Base-by-base conservation (phyloP, 306 rosid species). In the Parietaria judaica region DNA sequence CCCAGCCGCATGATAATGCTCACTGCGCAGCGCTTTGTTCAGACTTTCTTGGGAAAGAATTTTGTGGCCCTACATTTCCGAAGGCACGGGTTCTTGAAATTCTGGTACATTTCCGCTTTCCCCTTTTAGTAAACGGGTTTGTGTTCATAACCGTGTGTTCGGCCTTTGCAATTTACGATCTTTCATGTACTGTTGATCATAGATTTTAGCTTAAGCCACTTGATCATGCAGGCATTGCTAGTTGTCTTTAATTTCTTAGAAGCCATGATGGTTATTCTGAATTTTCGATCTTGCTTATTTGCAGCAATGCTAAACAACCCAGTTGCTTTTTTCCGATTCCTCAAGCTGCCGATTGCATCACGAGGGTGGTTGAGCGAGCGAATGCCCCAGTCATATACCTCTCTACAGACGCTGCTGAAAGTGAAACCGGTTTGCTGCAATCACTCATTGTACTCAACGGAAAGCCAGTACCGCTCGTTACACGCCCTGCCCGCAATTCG, bases 321-420 rank as follows among this genome's bases (percentile, higher is more conserved):
- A 88, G 98, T 70, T 92, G 98, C 88, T 92, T 92, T 79, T 88
- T 77, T 79, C 96, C 98, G 73, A 84, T 92, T 74, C 98, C 98
- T 63, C 96, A 92, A 80, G 95, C 96, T 37, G 98, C 98, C 14
- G 85, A 86, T 48, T 92, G 98, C 94, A 73, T 88, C 58, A 51
- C 54, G 64, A 78, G 80, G 73, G 66, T 84, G 51, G 73, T 85
- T 70, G 95, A 88, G 65, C 81, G 80, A 70, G 86, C 86, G 0
- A 78, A 80, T 67, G 78, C 83, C 0, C 90, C 94, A 36, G 74
- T 88, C 60, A 61, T 88, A 47, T 92, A 88, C 80, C 98, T 92
- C 63, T 92, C 96, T 6, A 92, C 98, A 7, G 98, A 92, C 78
- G 90, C 96, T 51, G 96, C 95, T 68, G 95, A 82, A 66, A 92